Evolutionary conservation across 2,329 filamentous ascomycete species (phyloP).

Genomic region (Fusarium nygamai): DNA sequence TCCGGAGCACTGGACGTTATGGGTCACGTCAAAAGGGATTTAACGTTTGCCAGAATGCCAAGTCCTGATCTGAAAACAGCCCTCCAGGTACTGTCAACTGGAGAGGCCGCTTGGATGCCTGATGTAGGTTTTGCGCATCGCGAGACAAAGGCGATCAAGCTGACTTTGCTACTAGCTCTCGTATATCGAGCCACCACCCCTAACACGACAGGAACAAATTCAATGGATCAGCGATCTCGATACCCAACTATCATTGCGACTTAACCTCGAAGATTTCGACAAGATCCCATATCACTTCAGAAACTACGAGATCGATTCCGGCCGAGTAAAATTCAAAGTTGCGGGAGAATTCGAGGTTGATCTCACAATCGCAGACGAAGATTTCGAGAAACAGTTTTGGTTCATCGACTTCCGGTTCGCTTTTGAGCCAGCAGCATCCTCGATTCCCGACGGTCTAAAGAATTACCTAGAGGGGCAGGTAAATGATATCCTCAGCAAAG

Average conservation of each 20-base stretch:
- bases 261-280: slow-evolving; percentile 87
- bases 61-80: slow-evolving; percentile 94
- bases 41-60: slow-evolving; percentile 78
- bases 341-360: slow-evolving; percentile 91
- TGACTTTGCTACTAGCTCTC: slow-evolving; percentile 64
- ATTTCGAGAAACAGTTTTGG: slow-evolving; percentile 85
- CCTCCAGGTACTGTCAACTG: slow-evolving; percentile 82
- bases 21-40: slow-evolving; percentile 76
- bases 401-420: slow-evolving; percentile 91
- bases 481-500: slow-evolving; percentile 75
- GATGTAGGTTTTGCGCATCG: slow-evolving; percentile 64
- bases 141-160: slow-evolving; percentile 40
- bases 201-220: slow-evolving; percentile 77
- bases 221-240: slow-evolving; percentile 84
- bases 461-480: slow-evolving; percentile 74
- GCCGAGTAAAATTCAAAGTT: slow-evolving; percentile 90
- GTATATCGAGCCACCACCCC: slow-evolving; percentile 77
- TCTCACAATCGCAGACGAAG: slow-evolving; percentile 88
- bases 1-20: slow-evolving; percentile 69
- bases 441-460: slow-evolving; percentile 71
- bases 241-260: slow-evolving; percentile 80
- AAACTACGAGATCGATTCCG: slow-evolving; percentile 81
- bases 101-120: slow-evolving; percentile 80
- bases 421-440: slow-evolving; percentile 75
- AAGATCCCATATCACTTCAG: slow-evolving; percentile 78